These are phyloP conservation scores for Phaeolepiota aurea DNA, from an alignment of 768 basidiomycete genomes.

Conservation along the genomic window DNA sequence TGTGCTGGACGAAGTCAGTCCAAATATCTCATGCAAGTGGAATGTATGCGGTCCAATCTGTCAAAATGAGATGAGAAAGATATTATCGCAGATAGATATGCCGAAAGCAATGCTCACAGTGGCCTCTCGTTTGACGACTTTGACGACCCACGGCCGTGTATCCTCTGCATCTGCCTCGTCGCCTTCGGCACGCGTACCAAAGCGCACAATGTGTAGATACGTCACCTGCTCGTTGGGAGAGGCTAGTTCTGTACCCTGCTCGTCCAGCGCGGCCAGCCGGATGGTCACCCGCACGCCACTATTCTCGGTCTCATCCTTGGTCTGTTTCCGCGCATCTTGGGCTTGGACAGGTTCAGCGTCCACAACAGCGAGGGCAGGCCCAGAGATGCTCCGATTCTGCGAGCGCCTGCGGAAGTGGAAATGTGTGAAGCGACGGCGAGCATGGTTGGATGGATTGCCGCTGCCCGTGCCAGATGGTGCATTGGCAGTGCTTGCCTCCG, in stretches of 20 bases:
- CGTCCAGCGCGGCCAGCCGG: slow-evolving; percentile 73
- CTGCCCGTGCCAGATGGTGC: slow-evolving; percentile 7
- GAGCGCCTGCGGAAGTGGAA: slow-evolving; percentile 60
- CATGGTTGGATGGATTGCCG: slow-evolving; percentile 10
- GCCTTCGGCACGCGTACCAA: slow-evolving; percentile 36
- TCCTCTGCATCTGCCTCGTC: slow-evolving; percentile 41
- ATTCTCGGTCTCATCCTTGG: slow-evolving; percentile 36
- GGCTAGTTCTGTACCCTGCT: slow-evolving; percentile 56
- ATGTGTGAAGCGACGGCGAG: slow-evolving; percentile 53
- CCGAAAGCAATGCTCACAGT: slow-evolving; percentile 34
- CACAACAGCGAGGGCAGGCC: slow-evolving; percentile 73
- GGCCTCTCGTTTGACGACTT: slow-evolving; percentile 88
- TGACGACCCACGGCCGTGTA: slow-evolving; percentile 80
- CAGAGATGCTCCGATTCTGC: slow-evolving; percentile 46
- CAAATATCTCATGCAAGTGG: slow-evolving; percentile 93
- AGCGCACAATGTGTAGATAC: slow-evolving; percentile 76
- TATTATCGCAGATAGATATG: slow-evolving; percentile 3
- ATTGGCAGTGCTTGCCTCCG: not conserved
- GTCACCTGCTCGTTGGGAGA: slow-evolving; percentile 82
- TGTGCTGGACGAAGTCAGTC: slow-evolving; percentile 58
- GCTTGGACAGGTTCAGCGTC: slow-evolving; percentile 48
- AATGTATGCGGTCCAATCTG: slow-evolving; percentile 91
- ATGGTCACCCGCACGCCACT: slow-evolving; percentile 75
- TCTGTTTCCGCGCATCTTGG: slow-evolving; percentile 25
- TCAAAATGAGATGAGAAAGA: not conserved